These are phyloP conservation scores for Sequoia sempervirens DNA, from an alignment of 75 land plant species.

Conservation along the genomic window DNA sequence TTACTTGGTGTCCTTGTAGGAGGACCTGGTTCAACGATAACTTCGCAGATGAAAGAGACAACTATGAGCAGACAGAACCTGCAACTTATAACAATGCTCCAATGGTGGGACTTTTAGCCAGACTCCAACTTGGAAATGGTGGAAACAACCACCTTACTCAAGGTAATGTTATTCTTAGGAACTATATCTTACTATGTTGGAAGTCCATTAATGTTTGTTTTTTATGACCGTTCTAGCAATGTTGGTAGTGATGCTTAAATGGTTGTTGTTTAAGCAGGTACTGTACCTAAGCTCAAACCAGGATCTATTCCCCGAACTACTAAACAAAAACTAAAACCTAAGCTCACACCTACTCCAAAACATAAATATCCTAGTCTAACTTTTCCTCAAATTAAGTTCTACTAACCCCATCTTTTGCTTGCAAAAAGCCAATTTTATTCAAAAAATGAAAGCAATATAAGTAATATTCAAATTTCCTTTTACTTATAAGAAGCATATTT, in stretches of 20 bases:
- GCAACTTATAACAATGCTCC: slow-evolving; percentile 37
- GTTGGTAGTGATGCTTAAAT: background rate
- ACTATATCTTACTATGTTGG: background rate
- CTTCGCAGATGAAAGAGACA: slow-evolving; percentile 31
- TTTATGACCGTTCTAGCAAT: background rate
- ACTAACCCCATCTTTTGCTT: background rate
- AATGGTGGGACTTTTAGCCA: slow-evolving; percentile 34
- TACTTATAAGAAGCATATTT: background rate
- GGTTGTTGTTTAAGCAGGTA: background rate
- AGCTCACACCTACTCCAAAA: slow-evolving; percentile 2
- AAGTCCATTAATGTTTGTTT: background rate
- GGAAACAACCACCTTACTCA: slow-evolving; percentile 46
- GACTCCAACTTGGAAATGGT: slow-evolving; percentile 13
- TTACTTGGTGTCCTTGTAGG: slow-evolving; percentile 39
- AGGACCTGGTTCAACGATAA: slow-evolving; percentile 45
- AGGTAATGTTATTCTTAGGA: slow-evolving; percentile 20
- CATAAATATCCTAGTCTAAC: background rate
- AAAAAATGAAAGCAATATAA: background rate
- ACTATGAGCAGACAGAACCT: slow-evolving; percentile 44
- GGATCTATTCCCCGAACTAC: slow-evolving; percentile 11
- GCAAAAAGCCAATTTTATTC: background rate
- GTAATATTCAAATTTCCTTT: background rate
- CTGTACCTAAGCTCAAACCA: background rate
- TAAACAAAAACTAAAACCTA: background rate
- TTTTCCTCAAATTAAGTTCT: background rate